These are phyloP conservation scores for Incumbomyces lentus DNA, from an alignment of 2,329 filamentous ascomycete species.

Conservation along the genomic window DNA sequence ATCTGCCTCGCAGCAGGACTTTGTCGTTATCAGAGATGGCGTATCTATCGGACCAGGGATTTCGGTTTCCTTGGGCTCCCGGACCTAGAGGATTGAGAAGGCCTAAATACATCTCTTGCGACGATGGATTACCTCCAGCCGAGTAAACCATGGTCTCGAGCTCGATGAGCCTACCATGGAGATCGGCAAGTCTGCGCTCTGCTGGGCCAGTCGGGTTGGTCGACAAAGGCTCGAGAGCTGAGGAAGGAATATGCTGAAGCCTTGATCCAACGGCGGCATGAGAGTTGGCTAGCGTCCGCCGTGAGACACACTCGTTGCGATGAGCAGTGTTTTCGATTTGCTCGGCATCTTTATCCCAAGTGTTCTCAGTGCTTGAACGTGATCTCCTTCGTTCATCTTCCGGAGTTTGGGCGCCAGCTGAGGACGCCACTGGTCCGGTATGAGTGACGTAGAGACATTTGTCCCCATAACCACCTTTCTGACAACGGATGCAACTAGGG, in stretches of 20 bases:
- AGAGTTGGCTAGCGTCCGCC: not conserved
- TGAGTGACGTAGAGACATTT: conserved; percentile 20
- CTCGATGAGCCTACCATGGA: conserved; percentile 14
- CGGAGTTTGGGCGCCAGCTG: conserved; percentile 11
- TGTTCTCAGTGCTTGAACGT: conserved; percentile 6
- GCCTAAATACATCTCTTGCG: conserved; percentile 8
- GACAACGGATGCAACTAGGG: conserved; percentile 20
- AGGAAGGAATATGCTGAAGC: not conserved
- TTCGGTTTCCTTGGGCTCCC: not conserved
- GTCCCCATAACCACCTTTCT: conserved; percentile 15
- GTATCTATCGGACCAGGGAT: conserved; percentile 7
- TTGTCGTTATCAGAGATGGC: conserved; percentile 14
- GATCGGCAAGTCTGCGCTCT: conserved; percentile 8
- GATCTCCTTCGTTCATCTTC: conserved; percentile 6
- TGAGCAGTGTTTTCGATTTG: conserved; percentile 14
- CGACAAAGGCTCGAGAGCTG: not conserved
- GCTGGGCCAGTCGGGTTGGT: not conserved
- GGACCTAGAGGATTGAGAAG: conserved; percentile 8
- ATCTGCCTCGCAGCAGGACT: conserved; percentile 16
- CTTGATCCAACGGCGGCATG: conserved; percentile 5
- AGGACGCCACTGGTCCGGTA: conserved; percentile 11
- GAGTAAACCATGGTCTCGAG: conserved; percentile 13
- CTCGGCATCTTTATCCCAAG: conserved; percentile 17
- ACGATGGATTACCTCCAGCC: conserved; percentile 10
- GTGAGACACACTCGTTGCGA: conserved; percentile 7